Conservation (phyloP, 2,329 filamentous ascomycete species). For the Fusarium sp. region DNA sequence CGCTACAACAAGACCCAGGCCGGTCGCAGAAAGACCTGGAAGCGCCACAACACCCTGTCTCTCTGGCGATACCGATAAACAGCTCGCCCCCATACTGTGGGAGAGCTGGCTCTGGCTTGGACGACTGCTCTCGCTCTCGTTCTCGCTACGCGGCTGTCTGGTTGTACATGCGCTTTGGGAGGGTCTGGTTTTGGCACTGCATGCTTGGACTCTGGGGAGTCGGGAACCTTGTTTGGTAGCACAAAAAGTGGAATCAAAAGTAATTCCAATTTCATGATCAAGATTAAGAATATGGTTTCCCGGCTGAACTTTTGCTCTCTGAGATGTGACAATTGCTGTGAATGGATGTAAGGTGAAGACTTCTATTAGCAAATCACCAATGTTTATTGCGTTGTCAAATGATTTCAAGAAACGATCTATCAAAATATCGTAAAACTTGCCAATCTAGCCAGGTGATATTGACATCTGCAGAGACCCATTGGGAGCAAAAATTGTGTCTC, state of each 20-base stretch:
- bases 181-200: constrained; percentile 52
- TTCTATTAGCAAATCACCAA: too few relatives aligned
- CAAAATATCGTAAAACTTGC: too few relatives aligned
- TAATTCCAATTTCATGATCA: constrained; percentile 48
- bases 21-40: constrained; percentile 99
- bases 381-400: too few relatives aligned
- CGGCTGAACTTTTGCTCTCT: constrained; percentile 17
- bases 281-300: constrained; percentile 47
- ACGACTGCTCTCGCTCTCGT: constrained; percentile 14
- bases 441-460: not conserved
- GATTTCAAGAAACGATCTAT: not conserved
- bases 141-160: constrained; percentile 29
- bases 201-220: constrained; percentile 52
- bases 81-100: constrained; percentile 28
- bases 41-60: constrained; percentile 99
- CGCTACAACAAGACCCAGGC: constrained; percentile 98
- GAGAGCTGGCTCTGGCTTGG: constrained; percentile 22
- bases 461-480: not conserved
- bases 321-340: not conserved
- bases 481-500: not conserved
- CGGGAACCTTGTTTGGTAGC: constrained; percentile 51
- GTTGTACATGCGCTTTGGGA: constrained; percentile 42
- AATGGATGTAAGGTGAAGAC: too few relatives aligned
- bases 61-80: constrained; percentile 96
- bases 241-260: constrained; percentile 52